Base-by-base conservation (phyloP, 768 basidiomycete genomes). In the Auriscalpium vulgare region DNA sequence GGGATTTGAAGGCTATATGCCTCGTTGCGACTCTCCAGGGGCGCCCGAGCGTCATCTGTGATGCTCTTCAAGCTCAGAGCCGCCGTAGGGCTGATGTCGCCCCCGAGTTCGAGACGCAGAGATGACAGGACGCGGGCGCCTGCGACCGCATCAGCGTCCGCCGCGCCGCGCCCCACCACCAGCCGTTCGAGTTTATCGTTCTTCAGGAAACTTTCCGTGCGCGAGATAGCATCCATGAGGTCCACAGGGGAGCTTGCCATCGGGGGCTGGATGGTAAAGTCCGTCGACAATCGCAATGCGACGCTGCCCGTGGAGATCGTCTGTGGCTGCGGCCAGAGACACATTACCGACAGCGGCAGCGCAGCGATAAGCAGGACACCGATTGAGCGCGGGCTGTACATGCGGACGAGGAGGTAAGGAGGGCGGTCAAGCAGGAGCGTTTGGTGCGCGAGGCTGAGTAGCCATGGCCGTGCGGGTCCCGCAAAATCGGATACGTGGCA, bases 141-240 rank as follows among this genome's bases (percentile, higher is more conserved):
- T n/a, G 54, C 55, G 56, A 83, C 58, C 13, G 66, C 65, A 13
- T 56, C 48, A 0, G 66, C 71, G 61, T 84, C 79, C 13, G 71
- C 71, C 4, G 75, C 67, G 2, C 83, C 84, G 49, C 84, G 80
- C 19, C 80, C 83, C 19, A 82, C 75, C 36, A 80, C 73, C 37
- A 88, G 77, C n/a, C 80, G 71, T 59, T 78, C 74, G 17, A 84
- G 78, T 61, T 80, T 78, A 67, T 87, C 86, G 9, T 71, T 75
- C 16, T 62, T 54, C 23, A 87, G 59, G 57, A 66, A 73, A 2
- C 53, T 43, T 56, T 73, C 74, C 0, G 84, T 79, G 45, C 78
- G 78, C 8, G 66, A 47, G 29, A 82, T 74, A 44, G 87, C 87
- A n/a, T 76, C 78, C 19, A 73, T 56, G 46, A 89, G 73, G 66